Conservation (phyloP, 208 protist species). For the Trichomonas gallinae region DNA sequence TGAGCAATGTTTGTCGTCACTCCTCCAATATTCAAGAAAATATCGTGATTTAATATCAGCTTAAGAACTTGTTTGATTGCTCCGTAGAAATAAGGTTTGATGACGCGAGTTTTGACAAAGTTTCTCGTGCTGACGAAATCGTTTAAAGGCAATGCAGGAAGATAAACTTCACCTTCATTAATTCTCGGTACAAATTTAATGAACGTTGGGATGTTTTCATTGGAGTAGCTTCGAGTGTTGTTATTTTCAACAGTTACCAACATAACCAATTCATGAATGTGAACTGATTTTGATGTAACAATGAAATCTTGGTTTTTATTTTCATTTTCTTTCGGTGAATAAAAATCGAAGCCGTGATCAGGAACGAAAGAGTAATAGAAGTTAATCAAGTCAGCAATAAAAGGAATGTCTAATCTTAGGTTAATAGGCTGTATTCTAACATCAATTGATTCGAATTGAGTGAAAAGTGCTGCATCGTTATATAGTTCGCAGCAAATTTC, state of each 20-base stretch:
- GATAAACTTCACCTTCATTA: not conserved
- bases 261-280: not conserved
- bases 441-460: not conserved
- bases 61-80: not conserved
- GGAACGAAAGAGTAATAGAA: not conserved
- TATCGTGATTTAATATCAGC: not conserved
- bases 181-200: not conserved
- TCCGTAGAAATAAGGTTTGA: not conserved
- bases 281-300: not conserved
- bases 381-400: not conserved
- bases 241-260: not conserved
- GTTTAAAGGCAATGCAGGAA: not conserved
- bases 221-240: not conserved
- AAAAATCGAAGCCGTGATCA: not conserved
- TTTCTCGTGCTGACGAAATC: not conserved
- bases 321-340: not conserved
- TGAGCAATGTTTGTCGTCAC: not conserved
- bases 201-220: not conserved
- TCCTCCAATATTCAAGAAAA: not conserved
- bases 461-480: not conserved
- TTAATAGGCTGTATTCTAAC: not conserved
- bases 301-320: not conserved
- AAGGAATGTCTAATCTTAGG: not conserved
- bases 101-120: not conserved
- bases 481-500: not conserved